phyloP scores from a whole-genome alignment of 148 eudicot genomes.

The Rhododendron griersonianum region DNA sequence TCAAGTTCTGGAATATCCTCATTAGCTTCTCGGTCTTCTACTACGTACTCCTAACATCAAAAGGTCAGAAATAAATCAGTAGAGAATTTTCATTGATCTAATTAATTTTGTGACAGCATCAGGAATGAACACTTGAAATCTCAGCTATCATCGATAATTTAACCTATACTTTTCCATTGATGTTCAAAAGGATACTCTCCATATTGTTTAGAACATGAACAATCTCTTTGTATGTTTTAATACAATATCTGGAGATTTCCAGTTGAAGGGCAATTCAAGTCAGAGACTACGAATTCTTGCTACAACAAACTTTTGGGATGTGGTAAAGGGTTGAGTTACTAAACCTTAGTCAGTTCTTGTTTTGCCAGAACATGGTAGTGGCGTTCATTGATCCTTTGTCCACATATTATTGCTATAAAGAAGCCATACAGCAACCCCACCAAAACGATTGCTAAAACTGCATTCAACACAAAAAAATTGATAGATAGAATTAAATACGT shows the following conservation, averaged over 20 bases:
- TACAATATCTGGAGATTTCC: background rate
- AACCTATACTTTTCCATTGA: background rate
- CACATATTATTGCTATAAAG: conserved; percentile 97
- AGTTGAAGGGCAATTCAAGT: background rate
- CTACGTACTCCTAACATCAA: conserved; percentile 68
- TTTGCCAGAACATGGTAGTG: conserved; percentile 98
- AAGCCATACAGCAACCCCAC: conserved; percentile 99
- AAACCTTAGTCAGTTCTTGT: conserved; percentile 96
- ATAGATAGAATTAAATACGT: background rate
- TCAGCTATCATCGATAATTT: background rate
- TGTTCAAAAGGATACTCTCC: background rate
- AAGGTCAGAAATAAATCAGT: conserved; percentile 8
- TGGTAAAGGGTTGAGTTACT: background rate
- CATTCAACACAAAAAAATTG: background rate
- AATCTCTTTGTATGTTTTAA: background rate
- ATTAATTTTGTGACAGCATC: background rate
- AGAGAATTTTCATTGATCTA: background rate
- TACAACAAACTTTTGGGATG: background rate
- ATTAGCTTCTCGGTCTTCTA: conserved; percentile 76
- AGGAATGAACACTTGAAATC: background rate
- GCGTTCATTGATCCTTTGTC: conserved; percentile 93
- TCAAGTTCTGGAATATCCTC: conserved; percentile 76
- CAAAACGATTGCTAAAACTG: conserved; percentile 84
- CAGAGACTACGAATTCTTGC: background rate
- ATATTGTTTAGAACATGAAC: background rate